Evolutionary conservation across 2,329 filamentous ascomycete genomes (phyloP), one percentile per base, ranked within the genome.

Genomic region (Fusarium sacchari): DNA sequence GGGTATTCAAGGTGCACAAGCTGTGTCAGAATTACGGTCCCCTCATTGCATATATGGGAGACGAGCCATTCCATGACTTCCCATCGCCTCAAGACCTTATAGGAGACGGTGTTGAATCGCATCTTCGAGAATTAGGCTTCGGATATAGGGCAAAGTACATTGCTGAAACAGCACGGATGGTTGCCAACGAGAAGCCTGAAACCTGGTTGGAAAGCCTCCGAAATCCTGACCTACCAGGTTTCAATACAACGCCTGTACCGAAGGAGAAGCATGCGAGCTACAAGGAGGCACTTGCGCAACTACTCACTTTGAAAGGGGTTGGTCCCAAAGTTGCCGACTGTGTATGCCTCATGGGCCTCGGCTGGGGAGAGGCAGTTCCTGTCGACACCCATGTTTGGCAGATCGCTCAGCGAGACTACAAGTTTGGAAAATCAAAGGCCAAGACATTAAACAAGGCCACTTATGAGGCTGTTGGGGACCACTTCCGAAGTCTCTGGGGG

Each of bases 371-470:
- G 82, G 92, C 95, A 6, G 95, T 99, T 3, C 96, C 96, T 0
- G 94, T 99, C 37, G 96, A 99, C 82, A 99, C 97, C 3, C 97
- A 99, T 83, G 94, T 99, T 18, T 98, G 95, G 96, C 95, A 98
- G 84, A 98, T 99, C 79, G 97, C 96, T 2, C 94, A 97, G 81
- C 88, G 96, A 60, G 96, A 99, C 82, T 99, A 99, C 84, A 95
- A 92, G 67, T 97, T 99, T 77, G 94, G 94, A 12, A 96, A 94
- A 79, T 90, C 90, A 14, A 96, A 95, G 79, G 93, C 83, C 69
- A 96, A 95, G 79, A 96, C 94, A 52, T 87, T 99, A 71, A 98
- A 93, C 20, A 97, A 97, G 79, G 89, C 88, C 44, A 95, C 94
- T 72, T 98, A 99, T 79, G 92, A 96, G 80, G 94, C 94, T 1